Evolutionary conservation across 129 eudicot genomes (phyloP).

Genomic region (Helianthus annuus): DNA sequence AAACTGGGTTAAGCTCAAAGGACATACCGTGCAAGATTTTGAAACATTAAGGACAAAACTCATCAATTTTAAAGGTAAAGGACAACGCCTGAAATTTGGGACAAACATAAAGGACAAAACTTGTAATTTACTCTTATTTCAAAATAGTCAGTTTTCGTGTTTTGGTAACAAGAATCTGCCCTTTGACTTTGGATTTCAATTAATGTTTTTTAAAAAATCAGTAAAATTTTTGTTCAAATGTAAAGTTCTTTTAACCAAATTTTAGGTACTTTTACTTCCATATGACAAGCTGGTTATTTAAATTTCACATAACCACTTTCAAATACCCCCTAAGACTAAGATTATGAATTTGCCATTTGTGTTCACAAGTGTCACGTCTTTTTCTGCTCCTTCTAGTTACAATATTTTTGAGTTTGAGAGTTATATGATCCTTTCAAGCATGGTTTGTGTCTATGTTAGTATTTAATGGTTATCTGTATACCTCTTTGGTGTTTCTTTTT

Average conservation of each 20-base stretch:
- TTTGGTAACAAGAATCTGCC: neutral
- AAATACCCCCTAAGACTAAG: neutral
- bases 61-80: too few species aligned
- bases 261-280: neutral
- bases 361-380: neutral
- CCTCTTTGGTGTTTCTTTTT: constrained; percentile 6
- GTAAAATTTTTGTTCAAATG: neutral
- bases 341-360: neutral
- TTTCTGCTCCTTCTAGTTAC: neutral
- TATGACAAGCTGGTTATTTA: neutral
- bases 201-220: neutral
- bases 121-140: too few species aligned
- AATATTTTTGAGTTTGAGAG: neutral
- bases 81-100: too few species aligned
- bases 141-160: constrained; percentile 2
- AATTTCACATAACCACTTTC: neutral
- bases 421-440: constrained; percentile 11
- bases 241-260: constrained; percentile 4
- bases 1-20: too few species aligned
- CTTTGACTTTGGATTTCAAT: neutral
- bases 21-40: too few species aligned
- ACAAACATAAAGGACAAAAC: too few species aligned
- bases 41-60: too few species aligned
- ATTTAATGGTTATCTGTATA: neutral
- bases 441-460: neutral